These are phyloP conservation scores for Penicillium atrosanguineum DNA, from an alignment of 495 filamentous ascomycete genomes.

Conservation along the genomic window DNA sequence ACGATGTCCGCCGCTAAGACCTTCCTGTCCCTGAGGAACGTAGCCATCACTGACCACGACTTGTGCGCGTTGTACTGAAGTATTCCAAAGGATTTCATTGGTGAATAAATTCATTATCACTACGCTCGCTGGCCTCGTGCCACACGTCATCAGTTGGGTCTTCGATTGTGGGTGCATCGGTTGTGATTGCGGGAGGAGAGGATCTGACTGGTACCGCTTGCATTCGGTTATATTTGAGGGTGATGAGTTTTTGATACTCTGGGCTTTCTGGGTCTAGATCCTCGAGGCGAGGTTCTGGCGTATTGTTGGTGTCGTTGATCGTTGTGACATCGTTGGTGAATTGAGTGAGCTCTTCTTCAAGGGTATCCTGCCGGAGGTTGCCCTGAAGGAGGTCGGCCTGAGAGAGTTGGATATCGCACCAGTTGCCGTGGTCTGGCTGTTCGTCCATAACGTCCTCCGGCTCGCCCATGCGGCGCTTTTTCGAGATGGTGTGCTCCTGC, in stretches of 20 bases:
- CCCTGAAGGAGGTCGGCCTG: too few species aligned
- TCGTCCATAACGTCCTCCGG: too few species aligned
- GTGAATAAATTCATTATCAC: background rate
- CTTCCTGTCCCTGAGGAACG: slow-evolving; percentile 4
- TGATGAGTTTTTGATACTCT: slow-evolving; percentile 2
- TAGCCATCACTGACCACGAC: slow-evolving; percentile 5
- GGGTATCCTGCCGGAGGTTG: background rate
- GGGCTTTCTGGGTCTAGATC: slow-evolving; percentile 4
- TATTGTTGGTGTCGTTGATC: slow-evolving; percentile 2
- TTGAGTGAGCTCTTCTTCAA: background rate
- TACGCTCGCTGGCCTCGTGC: background rate
- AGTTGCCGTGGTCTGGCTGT: background rate
- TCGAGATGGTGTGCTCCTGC: background rate
- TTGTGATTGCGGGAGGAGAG: background rate
- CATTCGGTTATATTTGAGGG: background rate
- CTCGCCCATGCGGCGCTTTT: slow-evolving; percentile 1
- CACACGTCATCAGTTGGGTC: too few species aligned
- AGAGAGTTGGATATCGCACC: background rate
- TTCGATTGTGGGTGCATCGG: too few species aligned
- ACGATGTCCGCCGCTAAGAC: slow-evolving; percentile 2
- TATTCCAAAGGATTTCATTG: slow-evolving; percentile 5
- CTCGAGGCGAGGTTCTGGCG: background rate
- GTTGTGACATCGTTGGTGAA: slow-evolving; percentile 2
- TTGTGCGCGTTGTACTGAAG: slow-evolving; percentile 11
- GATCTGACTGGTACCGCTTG: background rate